Base-by-base conservation (phyloP, 139 green algal species). In the Diplosphaera chodatii region DNA sequence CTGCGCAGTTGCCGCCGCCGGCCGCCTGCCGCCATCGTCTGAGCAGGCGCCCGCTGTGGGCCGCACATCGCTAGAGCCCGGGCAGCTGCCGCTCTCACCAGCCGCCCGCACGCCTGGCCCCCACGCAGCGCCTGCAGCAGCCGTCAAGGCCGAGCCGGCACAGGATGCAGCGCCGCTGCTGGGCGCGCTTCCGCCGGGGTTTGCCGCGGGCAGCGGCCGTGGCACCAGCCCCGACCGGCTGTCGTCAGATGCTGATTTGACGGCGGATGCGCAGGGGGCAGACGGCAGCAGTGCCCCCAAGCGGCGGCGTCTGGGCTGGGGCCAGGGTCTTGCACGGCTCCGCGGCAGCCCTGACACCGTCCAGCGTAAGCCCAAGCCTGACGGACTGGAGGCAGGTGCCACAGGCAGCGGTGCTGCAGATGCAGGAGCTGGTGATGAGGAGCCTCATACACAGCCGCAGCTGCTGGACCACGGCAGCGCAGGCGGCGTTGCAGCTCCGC, bases 311-410 rank as follows among this genome's bases (percentile, higher is more conserved):
- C 59, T 65, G 2, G 59, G 63, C n/a, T 81, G 76, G 76, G 76
- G 76, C 25, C 70, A 78, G 40, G 70, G 71, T 20, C 37, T 81
- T 1, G 76, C 71, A 4, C 32, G 76, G 22, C 71, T 74, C 30
- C 56, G 33, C 3, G 48, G 48, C 48, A 59, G 48, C 48, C 48
- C 48, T 23, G 18, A 59, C 16, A 25, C 16, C 25, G 48, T 25
- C 13, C 48, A 21, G 10, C 48, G 48, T 18, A 48, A 48, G 37
- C 37, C 6, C 8, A 48, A 48, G 37, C 8, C 37, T n/a, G n/a
- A n/a, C n/a, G n/a, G n/a, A n/a, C n/a, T n/a, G n/a, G n/a, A n/a
- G n/a, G n/a, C n/a, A n/a, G 37, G 37, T 48, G 37, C 37, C 37
- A 48, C 8, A 48, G 8, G n/a, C n/a, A n/a, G n/a, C n/a, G 37